These are phyloP conservation scores for Pseudocercospora cruenta DNA, from an alignment of 2,329 filamentous ascomycete species.

Conservation along the genomic window DNA sequence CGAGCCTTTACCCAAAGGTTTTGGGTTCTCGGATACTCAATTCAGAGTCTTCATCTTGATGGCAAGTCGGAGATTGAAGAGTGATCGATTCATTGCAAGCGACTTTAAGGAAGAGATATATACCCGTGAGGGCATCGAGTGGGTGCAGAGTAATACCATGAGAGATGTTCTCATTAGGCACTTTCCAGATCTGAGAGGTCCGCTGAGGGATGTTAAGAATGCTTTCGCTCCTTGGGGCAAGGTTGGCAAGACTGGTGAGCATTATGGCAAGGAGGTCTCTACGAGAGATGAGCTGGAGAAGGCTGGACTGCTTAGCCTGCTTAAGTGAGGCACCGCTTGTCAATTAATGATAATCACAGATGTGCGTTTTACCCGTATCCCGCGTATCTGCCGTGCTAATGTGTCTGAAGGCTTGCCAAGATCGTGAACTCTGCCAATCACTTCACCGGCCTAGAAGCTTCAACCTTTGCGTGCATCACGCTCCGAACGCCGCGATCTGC, in stretches of 20 bases:
- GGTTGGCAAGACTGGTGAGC: conserved; percentile 12
- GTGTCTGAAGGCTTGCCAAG: not conserved
- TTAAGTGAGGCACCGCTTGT: not conserved
- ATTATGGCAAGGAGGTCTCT: not conserved
- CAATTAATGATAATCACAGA: no score
- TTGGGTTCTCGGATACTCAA: conserved; percentile 54
- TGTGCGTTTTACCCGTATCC: not conserved
- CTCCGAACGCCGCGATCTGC: not conserved
- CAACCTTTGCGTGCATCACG: not conserved
- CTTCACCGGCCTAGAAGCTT: not conserved
- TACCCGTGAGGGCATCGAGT: conserved; percentile 46
- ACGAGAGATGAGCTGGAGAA: not conserved
- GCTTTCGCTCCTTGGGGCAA: conserved; percentile 41
- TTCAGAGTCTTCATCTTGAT: conserved; percentile 53
- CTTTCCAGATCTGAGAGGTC: conserved; percentile 46
- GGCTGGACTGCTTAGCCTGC: not conserved
- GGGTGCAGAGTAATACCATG: conserved; percentile 51
- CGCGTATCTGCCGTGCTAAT: not conserved
- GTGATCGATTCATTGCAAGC: conserved; percentile 51
- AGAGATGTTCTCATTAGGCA: conserved; percentile 49
- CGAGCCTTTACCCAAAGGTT: conserved; percentile 50
- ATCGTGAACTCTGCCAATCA: not conserved
- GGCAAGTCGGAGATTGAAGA: conserved; percentile 49
- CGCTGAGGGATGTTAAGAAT: conserved; percentile 40
- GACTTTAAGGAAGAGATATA: conserved; percentile 48